Percentiles rank a stretch among this genome's conserved stretches.
Evolutionary conservation across 169 alveolate genomes (phyloP).

Genomic region (Plasmodium cynomolgi): DNA sequence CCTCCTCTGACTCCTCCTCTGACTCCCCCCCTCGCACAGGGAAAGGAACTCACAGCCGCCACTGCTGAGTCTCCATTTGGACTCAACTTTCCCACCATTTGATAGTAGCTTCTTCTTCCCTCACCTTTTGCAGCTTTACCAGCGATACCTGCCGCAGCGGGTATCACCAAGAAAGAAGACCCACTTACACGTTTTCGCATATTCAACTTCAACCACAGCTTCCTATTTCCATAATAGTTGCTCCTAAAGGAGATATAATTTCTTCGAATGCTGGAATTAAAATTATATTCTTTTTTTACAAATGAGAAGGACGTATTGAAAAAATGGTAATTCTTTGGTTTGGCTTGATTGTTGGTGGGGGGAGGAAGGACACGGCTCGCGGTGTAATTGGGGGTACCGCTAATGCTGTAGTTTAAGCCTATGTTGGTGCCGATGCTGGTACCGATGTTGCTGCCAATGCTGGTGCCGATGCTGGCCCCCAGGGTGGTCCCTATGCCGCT

Average conservation of each 20-base stretch:
- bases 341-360: not conserved
- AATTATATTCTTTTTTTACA: conserved; percentile 1
- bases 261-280: conserved; percentile 28
- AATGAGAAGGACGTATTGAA: not conserved
- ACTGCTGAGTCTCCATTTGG: not conserved
- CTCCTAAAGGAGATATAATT: not conserved
- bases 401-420: too few species aligned
- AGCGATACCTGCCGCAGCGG: not conserved
- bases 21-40: not conserved
- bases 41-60: not conserved
- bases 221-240: conserved; percentile 20
- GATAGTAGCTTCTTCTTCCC: not conserved
- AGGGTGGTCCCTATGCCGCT: not conserved
- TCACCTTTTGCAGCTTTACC: not conserved
- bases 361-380: not conserved
- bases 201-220: conserved; percentile 16
- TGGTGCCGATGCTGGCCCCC: not conserved
- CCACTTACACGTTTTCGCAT: not conserved
- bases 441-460: not conserved
- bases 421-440: not conserved
- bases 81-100: not conserved
- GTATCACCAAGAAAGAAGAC: not conserved
- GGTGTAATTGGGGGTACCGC: not conserved
- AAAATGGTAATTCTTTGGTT: not conserved
- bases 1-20: not conserved